Percentiles rank a stretch among this genome's conserved stretches.
Evolutionary conservation across 2,329 filamentous ascomycete genomes (phyloP).

Genomic region (Fusarium sp.): DNA sequence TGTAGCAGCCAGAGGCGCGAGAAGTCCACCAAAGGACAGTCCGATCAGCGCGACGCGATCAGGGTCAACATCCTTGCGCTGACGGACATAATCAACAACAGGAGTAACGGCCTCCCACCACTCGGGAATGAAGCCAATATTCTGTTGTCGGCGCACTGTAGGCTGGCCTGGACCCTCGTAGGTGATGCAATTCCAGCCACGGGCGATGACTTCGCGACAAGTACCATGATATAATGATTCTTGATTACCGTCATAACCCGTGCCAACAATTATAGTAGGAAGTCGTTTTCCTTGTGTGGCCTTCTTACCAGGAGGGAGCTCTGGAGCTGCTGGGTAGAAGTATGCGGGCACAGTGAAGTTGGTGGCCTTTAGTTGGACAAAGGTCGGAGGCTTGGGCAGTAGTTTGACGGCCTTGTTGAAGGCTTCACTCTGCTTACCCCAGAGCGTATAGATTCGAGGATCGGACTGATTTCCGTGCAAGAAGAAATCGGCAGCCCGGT

Average conservation of each 20-base stretch:
- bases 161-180: background rate
- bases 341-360: background rate
- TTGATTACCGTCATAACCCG: background rate
- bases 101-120: background rate
- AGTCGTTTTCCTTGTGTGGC: background rate
- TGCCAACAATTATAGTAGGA: background rate
- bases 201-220: background rate
- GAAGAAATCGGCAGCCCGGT: background rate
- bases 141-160: background rate
- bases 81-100: background rate
- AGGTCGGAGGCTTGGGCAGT: background rate
- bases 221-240: background rate
- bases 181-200: background rate
- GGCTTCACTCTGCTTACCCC: background rate
- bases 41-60: background rate
- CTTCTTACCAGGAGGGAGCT: background rate
- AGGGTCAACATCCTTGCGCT: background rate
- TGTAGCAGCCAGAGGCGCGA: background rate
- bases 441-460: background rate
- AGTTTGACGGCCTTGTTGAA: background rate
- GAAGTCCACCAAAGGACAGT: background rate
- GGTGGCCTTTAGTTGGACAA: background rate
- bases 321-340: background rate
- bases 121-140: background rate
- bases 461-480: background rate